Conservation (phyloP, 768 basidiomycete species). For the Pisolithus albus region DNA sequence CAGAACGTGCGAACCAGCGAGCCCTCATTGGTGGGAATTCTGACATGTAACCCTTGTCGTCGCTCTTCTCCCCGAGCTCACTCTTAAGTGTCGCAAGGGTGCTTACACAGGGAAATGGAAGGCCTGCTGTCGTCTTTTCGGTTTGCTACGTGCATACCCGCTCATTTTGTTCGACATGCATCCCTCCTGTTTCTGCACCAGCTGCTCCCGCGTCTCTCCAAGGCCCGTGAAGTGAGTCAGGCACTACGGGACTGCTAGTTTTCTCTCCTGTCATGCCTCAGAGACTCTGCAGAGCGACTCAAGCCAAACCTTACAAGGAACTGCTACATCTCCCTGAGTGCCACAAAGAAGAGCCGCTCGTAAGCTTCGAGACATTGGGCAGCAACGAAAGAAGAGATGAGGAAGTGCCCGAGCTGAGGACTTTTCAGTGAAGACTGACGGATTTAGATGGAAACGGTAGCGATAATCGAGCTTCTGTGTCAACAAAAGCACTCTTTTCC, state of each 20-base stretch:
- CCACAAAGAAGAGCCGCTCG: conserved; percentile 42
- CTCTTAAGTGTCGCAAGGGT: conserved; percentile 58
- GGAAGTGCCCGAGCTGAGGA: conserved; percentile 42
- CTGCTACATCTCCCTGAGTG: conserved; percentile 50
- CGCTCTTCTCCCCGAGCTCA: conserved; percentile 53
- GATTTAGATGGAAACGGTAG: conserved; percentile 27
- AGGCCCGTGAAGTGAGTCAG: conserved; percentile 52
- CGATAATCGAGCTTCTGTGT: conserved; percentile 31
- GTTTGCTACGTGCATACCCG: conserved; percentile 54
- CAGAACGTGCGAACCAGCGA: conserved; percentile 51
- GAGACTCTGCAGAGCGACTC: conserved; percentile 46
- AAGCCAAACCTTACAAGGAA: conserved; percentile 45
- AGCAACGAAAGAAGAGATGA: conserved; percentile 7
- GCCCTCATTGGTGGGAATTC: conserved; percentile 10
- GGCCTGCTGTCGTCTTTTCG: conserved; percentile 50
- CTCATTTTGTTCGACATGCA: background rate
- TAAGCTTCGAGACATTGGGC: conserved; percentile 40
- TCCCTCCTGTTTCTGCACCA: conserved; percentile 43
- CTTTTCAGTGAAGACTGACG: conserved; percentile 57
- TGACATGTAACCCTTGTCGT: background rate
- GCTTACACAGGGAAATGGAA: conserved; percentile 59
- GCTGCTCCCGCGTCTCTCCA: conserved; percentile 58
- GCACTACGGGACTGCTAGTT: conserved; percentile 57
- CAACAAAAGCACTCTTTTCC: conserved; percentile 54
- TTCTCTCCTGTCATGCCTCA: conserved; percentile 50